A percentile compares a stretch with the other conserved stretches of the same genome.
Conservation (phyloP, 2,329 filamentous ascomycete species). For the Claviceps spartinae region DNA sequence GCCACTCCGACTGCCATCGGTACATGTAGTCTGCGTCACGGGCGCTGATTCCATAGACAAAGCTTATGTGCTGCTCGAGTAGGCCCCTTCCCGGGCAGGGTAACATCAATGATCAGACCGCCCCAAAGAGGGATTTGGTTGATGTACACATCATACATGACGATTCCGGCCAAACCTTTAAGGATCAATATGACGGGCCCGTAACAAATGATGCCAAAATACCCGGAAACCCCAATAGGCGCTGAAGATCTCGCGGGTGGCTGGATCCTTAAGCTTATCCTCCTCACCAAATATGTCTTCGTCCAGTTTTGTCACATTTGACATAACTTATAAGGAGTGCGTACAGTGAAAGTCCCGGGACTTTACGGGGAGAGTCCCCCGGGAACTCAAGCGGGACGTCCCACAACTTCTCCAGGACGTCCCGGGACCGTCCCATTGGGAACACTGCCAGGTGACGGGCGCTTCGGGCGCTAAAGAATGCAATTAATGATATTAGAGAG, state of each 20-base stretch:
- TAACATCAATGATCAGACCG: background rate
- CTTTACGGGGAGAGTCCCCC: too few relatives aligned
- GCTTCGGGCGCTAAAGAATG: too few relatives aligned
- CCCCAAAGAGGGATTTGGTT: background rate
- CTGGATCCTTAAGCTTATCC: background rate
- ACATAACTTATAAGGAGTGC: background rate
- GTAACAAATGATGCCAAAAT: background rate
- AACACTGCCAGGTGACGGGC: too few relatives aligned
- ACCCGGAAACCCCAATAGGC: background rate
- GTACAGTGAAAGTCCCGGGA: too few relatives aligned
- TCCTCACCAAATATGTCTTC: background rate
- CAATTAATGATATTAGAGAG: too few relatives aligned
- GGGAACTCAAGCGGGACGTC: too few relatives aligned
- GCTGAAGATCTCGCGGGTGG: background rate
- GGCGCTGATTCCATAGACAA: slow-evolving; percentile 6
- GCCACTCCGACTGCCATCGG: slow-evolving; percentile 1
- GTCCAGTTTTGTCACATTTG: background rate
- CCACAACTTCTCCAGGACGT: too few relatives aligned
- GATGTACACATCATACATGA: background rate
- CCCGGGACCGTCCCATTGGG: too few relatives aligned
- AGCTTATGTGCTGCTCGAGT: background rate
- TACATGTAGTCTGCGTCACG: slow-evolving; percentile 4
- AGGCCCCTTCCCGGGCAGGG: background rate
- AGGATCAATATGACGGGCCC: background rate
- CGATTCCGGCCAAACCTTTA: background rate